Evolutionary conservation across 2,329 filamentous ascomycete genomes (phyloP).

Genomic region (Sporothrix sp.): DNA sequence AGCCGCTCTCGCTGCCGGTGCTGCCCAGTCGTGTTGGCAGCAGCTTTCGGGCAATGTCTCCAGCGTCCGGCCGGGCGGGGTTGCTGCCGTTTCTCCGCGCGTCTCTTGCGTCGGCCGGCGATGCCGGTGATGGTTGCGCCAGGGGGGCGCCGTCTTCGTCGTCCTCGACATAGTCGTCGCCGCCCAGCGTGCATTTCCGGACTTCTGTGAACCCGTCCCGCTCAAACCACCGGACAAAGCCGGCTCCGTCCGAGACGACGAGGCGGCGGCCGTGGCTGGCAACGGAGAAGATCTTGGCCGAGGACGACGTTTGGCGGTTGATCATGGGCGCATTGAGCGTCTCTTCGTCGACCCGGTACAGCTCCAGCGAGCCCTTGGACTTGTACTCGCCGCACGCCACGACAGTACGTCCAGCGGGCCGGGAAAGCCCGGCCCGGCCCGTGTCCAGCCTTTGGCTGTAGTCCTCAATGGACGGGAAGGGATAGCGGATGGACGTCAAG

Average conservation of each 20-base stretch:
- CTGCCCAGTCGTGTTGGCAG: slow-evolving; percentile 44
- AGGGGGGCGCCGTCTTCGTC: too few species aligned
- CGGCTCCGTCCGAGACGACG: slow-evolving; percentile 74
- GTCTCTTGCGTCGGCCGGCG: too few species aligned
- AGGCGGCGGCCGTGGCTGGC: slow-evolving; percentile 72
- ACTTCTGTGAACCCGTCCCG: slow-evolving; percentile 62
- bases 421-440: neutral
- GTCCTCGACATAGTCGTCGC: slow-evolving; percentile 22
- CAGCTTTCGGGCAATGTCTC: slow-evolving; percentile 74
- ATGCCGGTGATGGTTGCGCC: too few species aligned
- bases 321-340: slow-evolving; percentile 39
- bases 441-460: slow-evolving; percentile 28
- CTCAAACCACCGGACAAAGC: slow-evolving; percentile 83
- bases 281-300: slow-evolving; percentile 72
- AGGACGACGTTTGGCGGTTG: slow-evolving; percentile 75
- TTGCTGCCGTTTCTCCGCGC: too few species aligned
- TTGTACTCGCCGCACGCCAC: slow-evolving; percentile 86
- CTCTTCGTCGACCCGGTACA: slow-evolving; percentile 54
- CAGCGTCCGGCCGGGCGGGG: slow-evolving; percentile 40
- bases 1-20: slow-evolving; percentile 15
- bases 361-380: slow-evolving; percentile 76
- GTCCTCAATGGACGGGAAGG: slow-evolving; percentile 53
- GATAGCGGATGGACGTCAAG: slow-evolving; percentile 58
- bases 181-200: slow-evolving; percentile 42
- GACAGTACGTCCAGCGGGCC: slow-evolving; percentile 48